phyloP scores from a whole-genome alignment of 257 asterid species.

The Nicotiana undulata region DNA sequence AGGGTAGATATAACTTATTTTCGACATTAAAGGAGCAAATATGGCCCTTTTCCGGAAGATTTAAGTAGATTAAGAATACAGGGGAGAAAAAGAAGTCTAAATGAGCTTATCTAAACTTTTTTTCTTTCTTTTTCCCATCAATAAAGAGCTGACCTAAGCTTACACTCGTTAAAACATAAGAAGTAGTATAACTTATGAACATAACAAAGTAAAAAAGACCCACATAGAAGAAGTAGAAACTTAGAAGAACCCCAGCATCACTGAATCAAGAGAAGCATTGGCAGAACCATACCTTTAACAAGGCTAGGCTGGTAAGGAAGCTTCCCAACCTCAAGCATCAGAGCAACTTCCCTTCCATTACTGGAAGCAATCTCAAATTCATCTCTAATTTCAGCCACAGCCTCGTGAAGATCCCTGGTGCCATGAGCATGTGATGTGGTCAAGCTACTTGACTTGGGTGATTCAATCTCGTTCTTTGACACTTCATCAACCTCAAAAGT shows the following conservation, averaged over 20 bases:
- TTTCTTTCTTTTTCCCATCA: too few species aligned
- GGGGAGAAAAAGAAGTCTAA: neutral
- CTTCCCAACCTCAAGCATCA: conserved; percentile 93
- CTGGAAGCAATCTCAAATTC: conserved; percentile 79
- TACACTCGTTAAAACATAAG: neutral
- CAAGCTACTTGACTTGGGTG: conserved; percentile 57
- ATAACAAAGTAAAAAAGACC: neutral
- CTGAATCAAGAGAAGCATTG: neutral
- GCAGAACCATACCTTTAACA: conserved; percentile 50
- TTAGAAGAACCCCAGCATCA: neutral
- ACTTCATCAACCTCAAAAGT: conserved; percentile 74
- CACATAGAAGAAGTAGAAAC: neutral
- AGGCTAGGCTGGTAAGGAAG: conserved; percentile 78
- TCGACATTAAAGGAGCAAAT: too few species aligned
- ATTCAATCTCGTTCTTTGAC: conserved; percentile 57
- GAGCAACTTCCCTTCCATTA: conserved; percentile 81
- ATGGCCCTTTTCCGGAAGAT: neutral
- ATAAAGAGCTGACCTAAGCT: neutral
- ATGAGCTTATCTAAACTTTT: neutral
- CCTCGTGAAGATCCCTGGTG: conserved; percentile 72
- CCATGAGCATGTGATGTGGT: conserved; percentile 61
- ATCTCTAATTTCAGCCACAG: conserved; percentile 86
- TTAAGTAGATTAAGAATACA: neutral
- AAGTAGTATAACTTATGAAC: neutral
- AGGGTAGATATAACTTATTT: too few species aligned